Conservation (phyloP, 163 green algal genomes). For the Scenedesmus sp. region DNA sequence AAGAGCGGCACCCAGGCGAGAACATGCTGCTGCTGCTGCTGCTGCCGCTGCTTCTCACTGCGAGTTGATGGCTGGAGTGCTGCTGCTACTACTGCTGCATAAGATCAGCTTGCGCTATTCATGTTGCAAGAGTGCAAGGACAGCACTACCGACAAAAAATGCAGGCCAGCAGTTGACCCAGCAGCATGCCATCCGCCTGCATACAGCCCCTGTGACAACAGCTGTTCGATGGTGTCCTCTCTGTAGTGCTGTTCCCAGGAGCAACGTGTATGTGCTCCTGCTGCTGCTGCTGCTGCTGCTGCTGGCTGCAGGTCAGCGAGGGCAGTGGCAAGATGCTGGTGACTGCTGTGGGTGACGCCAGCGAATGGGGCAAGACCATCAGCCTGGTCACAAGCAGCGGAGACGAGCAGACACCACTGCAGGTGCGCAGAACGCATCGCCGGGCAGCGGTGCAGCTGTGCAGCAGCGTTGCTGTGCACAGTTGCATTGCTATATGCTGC, state of each 20-base stretch:
- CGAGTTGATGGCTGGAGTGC: neutral
- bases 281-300: neutral
- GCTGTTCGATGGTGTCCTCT: too few species aligned
- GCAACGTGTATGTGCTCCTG: neutral
- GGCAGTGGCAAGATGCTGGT: conserved; percentile 89
- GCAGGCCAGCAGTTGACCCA: too few species aligned
- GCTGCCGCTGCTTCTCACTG: neutral
- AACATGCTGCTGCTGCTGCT: neutral
- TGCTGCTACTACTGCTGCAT: neutral
- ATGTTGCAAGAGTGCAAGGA: too few species aligned
- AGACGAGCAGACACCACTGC: conserved; percentile 91
- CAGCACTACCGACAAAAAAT: too few species aligned
- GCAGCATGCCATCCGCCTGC: too few species aligned
- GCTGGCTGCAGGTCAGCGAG: conserved; percentile 78
- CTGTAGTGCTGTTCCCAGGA: neutral
- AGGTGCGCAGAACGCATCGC: neutral
- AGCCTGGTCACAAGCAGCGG: conserved; percentile 78
- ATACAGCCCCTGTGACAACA: too few species aligned
- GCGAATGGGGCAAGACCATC: conserved; percentile 96
- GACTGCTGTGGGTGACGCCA: conserved; percentile 89
- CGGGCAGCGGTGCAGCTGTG: neutral
- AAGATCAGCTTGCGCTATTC: too few species aligned
- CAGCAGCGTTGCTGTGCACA: neutral
- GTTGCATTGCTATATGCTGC: too few species aligned
- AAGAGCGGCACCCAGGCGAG: conserved; percentile 80